A percentile compares a stretch with the other conserved stretches of the same genome.
These are phyloP conservation scores for Apiospora phragmitis DNA, from an alignment of 2,329 filamentous ascomycete species.

Conservation along the genomic window DNA sequence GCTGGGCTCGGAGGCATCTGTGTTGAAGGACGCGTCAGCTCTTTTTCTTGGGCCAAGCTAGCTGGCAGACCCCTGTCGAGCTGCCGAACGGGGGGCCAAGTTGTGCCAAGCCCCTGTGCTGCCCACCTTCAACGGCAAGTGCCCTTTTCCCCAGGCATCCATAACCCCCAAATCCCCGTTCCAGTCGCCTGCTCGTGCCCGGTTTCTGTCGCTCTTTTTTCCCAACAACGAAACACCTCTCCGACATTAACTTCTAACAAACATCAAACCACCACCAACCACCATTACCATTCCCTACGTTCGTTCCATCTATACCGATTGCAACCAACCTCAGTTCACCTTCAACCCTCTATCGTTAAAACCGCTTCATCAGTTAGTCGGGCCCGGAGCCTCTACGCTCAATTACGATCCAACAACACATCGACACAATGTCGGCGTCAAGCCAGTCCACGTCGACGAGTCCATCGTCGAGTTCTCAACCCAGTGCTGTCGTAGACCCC, in stretches of 20 bases:
- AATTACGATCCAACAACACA: not conserved
- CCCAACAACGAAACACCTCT: slow-evolving; percentile 3
- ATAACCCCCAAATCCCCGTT: slow-evolving; percentile 12
- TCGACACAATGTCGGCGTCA: slow-evolving; percentile 19
- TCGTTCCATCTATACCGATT: not conserved
- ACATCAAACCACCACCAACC: not conserved
- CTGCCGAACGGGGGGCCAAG: slow-evolving; percentile 12
- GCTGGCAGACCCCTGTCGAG: not conserved
- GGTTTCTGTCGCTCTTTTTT: slow-evolving; percentile 6
- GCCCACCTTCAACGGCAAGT: slow-evolving; percentile 4
- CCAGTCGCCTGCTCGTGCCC: slow-evolving; percentile 5
- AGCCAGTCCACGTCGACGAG: slow-evolving; percentile 24
- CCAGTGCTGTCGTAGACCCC: slow-evolving; percentile 42
- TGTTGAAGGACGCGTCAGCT: slow-evolving; percentile 10
- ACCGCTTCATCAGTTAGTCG: not conserved
- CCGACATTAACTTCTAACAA: slow-evolving; percentile 7
- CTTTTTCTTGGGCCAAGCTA: slow-evolving; percentile 3
- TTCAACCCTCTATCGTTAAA: slow-evolving; percentile 6
- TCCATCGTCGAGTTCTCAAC: slow-evolving; percentile 18
- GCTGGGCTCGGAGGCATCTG: not conserved
- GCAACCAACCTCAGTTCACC: not conserved
- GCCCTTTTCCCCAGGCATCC: slow-evolving; percentile 10
- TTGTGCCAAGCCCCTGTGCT: slow-evolving; percentile 13
- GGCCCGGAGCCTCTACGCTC: not conserved
- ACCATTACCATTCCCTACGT: not conserved